These are phyloP conservation scores for Draba incana DNA, from an alignment of 345 rosid species.

Conservation along the genomic window DNA sequence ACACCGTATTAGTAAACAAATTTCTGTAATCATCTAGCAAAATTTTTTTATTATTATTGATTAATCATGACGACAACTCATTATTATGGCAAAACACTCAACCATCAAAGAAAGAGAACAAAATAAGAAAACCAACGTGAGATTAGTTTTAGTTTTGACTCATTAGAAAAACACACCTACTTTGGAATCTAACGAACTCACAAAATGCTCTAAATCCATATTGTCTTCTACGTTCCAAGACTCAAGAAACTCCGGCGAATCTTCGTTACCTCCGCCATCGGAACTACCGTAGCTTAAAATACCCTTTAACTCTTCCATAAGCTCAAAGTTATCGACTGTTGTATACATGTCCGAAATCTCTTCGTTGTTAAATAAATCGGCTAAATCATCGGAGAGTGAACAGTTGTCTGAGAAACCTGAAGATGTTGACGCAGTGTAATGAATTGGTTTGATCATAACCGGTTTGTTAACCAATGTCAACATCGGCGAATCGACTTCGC, in stretches of 20 bases:
- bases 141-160: conserved; percentile 26
- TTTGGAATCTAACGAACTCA: conserved; percentile 12
- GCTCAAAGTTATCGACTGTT: conserved; percentile 27
- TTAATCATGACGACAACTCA: not conserved
- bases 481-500: not conserved
- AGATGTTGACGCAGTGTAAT: not conserved
- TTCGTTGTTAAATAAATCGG: conserved; percentile 25
- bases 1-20: not conserved
- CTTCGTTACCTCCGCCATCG: not conserved
- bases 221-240: conserved; percentile 26
- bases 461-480: conserved; percentile 24
- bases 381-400: conserved; percentile 16
- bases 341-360: conserved; percentile 20
- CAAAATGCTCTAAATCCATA: conserved; percentile 16
- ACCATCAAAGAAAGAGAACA: not conserved
- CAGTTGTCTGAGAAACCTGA: conserved; percentile 24
- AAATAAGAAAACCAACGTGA: conserved; percentile 24
- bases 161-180: conserved; percentile 28
- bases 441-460: not conserved
- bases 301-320: conserved; percentile 37
- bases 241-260: conserved; percentile 26
- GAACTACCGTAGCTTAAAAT: conserved; percentile 13
- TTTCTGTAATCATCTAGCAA: not conserved
- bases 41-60: not conserved
- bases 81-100: not conserved